Base-by-base conservation (phyloP, 2,329 filamentous ascomycete species). In the Talaromyces verruculosus region DNA sequence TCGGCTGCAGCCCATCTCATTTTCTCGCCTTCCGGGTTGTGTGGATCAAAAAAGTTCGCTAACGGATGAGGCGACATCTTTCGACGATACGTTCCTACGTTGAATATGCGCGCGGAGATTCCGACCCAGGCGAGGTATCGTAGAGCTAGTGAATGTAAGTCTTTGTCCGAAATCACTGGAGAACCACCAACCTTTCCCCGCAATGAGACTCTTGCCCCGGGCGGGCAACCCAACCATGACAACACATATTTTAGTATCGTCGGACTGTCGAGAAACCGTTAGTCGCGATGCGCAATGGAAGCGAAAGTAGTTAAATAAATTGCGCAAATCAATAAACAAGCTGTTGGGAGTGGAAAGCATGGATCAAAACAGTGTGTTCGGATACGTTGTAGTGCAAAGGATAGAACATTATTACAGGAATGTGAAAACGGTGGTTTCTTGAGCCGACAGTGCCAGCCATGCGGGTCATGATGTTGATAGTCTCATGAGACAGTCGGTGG, bases 151-250 rank as follows among this genome's bases (percentile, higher is more conserved):
- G 25, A 19, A 17, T n/a, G 51, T 63, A 6, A 66, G 53, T 39
- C 25, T 41, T 65, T 25, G 19, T 6, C 8, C 58, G 43, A 3
- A 57, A 8, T 35, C 3, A 30, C 59, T 22, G 35, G 33, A 57
- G 19, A 43, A 49, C 15, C 58, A 45, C 33, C 5, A 17, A 95
- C 93, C 93, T 87, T 97, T 97, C 75, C 96, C 93, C 71, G 95
- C 94, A 77, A 99, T 98, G 79, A 97, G 88, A 82, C 92, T 97
- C 86, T 99, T 99, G 75, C 95, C 95, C 72, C 95, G 86, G 68
- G 95, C 95, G 64, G 95, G 95, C 76, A 99, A 85, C 71, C 95
- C 95, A 67, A 99, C 95, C 95, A 99, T 98, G 73, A 99, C 93
- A 70, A 99, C 93, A 79, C 94, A 98, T 82, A 99, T 96, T 79